Evolutionary conservation across 805 yeast genomes (phyloP).

Genomic region (Candida ficus): DNA sequence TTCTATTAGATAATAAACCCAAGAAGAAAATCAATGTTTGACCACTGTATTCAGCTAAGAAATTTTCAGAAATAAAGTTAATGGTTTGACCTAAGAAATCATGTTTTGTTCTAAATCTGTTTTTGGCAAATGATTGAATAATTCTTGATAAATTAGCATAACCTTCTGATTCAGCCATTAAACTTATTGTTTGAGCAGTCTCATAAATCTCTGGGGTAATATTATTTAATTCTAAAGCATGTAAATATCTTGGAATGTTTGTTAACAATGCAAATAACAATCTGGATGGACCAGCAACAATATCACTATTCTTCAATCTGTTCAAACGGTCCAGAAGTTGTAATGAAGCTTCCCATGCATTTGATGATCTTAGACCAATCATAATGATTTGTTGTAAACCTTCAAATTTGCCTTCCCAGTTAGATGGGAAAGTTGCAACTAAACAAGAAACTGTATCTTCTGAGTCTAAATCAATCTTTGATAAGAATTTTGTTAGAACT

Average conservation of each 20-base stretch:
- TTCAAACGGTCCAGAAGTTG: conserved; percentile 69
- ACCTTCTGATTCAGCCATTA: conserved; percentile 53
- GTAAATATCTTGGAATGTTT: conserved; percentile 78
- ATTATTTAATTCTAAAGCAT: conserved; percentile 61
- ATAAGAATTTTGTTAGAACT: conserved; percentile 72
- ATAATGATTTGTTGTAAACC: conserved; percentile 78
- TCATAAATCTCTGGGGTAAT: conserved; percentile 44
- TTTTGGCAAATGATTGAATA: conserved; percentile 68
- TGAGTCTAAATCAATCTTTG: conserved; percentile 81
- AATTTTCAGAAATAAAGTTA: conserved; percentile 57
- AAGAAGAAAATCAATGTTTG: conserved; percentile 69
- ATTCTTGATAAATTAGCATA: conserved; percentile 64
- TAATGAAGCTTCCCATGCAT: conserved; percentile 73
- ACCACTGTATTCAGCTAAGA: conserved; percentile 71
- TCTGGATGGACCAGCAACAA: conserved; percentile 69
- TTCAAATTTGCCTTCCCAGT: conserved; percentile 93
- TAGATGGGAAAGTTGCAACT: conserved; percentile 83
- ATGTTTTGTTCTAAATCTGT: conserved; percentile 80
- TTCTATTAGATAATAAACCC: conserved; percentile 74
- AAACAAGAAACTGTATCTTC: conserved; percentile 81
- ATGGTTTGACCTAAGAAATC: conserved; percentile 84
- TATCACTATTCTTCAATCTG: conserved; percentile 60
- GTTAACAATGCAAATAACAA: conserved; percentile 68
- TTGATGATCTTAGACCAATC: conserved; percentile 79
- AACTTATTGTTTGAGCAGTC: conserved; percentile 52